A percentile compares a stretch with the other conserved stretches of the same genome.
Evolutionary conservation across 352 stramenopile species (phyloP).

Genomic region (Phytophthora cactorum): DNA sequence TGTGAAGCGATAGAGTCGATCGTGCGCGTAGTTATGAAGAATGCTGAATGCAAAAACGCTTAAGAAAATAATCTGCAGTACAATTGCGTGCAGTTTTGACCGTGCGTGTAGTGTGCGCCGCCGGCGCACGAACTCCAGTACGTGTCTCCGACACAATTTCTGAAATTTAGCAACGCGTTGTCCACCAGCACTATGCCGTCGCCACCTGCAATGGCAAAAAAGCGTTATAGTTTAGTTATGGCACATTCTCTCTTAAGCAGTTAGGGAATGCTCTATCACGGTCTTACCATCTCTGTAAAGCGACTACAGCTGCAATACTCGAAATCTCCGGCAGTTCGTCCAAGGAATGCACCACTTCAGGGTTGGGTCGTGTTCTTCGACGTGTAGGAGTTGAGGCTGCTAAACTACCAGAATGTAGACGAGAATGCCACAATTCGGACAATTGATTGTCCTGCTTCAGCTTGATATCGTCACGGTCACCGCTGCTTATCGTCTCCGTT

Average conservation of each 20-base stretch:
- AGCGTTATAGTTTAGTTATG: no score
- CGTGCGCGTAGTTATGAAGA: constrained; percentile 33
- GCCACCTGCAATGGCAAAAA: constrained; percentile 35
- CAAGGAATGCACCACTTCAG: constrained; percentile 28
- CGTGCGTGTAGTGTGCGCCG: constrained; percentile 44
- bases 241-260: no score
- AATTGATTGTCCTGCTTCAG: constrained; percentile 15
- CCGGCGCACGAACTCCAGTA: constrained; percentile 32
- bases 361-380: constrained; percentile 12
- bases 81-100: constrained; percentile 54
- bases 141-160: constrained; percentile 38
- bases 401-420: constrained; percentile 8
- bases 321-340: constrained; percentile 52
- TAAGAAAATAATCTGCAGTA: constrained; percentile 55
- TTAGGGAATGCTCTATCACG: background rate
- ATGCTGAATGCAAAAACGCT: constrained; percentile 45
- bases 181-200: constrained; percentile 36
- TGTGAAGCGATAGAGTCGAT: constrained; percentile 48
- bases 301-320: constrained; percentile 41
- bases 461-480: constrained; percentile 10
- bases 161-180: constrained; percentile 41
- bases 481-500: constrained; percentile 19
- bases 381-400: constrained; percentile 9
- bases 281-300: constrained; percentile 47
- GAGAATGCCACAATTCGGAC: constrained; percentile 10